These are phyloP conservation scores for Pichia nanzhaoensis DNA, from an alignment of 805 yeast species.

Conservation along the genomic window DNA sequence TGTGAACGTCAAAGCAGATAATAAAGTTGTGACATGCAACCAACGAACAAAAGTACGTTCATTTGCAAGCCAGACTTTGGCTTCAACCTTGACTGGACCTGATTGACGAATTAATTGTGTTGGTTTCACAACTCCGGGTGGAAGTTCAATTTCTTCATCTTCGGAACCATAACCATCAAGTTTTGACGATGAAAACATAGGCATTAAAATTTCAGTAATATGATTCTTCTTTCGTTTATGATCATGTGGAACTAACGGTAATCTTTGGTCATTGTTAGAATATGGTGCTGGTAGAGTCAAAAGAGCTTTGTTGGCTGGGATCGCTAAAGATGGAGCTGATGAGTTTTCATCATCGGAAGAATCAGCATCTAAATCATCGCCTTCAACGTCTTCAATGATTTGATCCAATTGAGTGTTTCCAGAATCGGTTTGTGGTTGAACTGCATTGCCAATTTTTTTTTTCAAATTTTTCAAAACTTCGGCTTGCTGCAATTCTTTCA, in stretches of 20 bases:
- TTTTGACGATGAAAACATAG: slow-evolving; percentile 29
- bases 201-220: slow-evolving; percentile 25
- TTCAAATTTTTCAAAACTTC: slow-evolving; percentile 32
- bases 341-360: slow-evolving; percentile 50
- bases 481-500: slow-evolving; percentile 39
- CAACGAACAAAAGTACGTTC: slow-evolving; percentile 96
- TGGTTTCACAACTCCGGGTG: slow-evolving; percentile 87
- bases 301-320: not conserved
- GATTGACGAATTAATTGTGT: slow-evolving; percentile 72
- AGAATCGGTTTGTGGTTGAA: slow-evolving; percentile 25
- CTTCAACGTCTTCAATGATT: slow-evolving; percentile 28
- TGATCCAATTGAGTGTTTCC: slow-evolving; percentile 27
- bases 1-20: slow-evolving; percentile 76
- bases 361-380: slow-evolving; percentile 37
- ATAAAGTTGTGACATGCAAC: slow-evolving; percentile 81
- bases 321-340: slow-evolving; percentile 24
- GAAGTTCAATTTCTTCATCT: slow-evolving; percentile 78
- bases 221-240: slow-evolving; percentile 16
- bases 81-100: slow-evolving; percentile 91
- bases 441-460: slow-evolving; percentile 38
- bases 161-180: slow-evolving; percentile 57
- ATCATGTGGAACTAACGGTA: slow-evolving; percentile 3
- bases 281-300: slow-evolving; percentile 4
- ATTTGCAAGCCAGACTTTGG: slow-evolving; percentile 97
- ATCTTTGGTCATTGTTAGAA: slow-evolving; percentile 2